Conservation (phyloP, 1,284 basidiomycete species). For the Rhodotorula sp. region DNA sequence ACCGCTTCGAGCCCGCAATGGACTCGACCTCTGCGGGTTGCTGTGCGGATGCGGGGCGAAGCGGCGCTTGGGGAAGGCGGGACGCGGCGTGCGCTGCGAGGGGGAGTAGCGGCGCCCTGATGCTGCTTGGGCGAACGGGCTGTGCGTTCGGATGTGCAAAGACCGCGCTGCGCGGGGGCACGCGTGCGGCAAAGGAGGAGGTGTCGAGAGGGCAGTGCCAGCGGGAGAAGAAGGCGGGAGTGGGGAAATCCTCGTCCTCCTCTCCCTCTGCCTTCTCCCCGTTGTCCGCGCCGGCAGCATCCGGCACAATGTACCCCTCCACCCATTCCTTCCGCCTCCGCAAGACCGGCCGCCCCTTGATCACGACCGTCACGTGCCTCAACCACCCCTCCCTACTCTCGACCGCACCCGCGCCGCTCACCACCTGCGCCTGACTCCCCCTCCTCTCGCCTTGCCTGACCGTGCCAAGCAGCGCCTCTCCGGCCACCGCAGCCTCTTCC, state of each 20-base stretch:
- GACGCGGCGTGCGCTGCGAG: conserved; percentile 10
- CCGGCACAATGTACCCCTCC: background rate
- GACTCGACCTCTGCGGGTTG: conserved; percentile 48
- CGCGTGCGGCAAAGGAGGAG: conserved; percentile 53
- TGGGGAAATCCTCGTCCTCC: conserved; percentile 59
- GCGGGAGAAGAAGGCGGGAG: conserved; percentile 70
- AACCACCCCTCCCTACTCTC: conserved; percentile 34
- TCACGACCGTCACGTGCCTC: conserved; percentile 75
- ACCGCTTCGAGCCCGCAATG: conserved; percentile 63
- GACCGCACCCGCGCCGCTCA: background rate
- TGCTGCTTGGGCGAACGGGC: conserved; percentile 2
- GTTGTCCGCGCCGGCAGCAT: background rate
- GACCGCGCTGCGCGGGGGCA: conserved; percentile 29
- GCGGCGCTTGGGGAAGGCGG: background rate
- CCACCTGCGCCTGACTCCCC: background rate
- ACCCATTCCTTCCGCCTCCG: background rate
- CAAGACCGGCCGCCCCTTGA: conserved; percentile 65
- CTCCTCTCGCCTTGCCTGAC: conserved; percentile 26
- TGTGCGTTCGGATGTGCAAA: conserved; percentile 6
- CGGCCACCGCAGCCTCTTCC: conserved; percentile 5
- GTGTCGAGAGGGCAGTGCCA: conserved; percentile 88
- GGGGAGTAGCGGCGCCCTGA: conserved; percentile 17
- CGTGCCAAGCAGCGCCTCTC: conserved; percentile 14
- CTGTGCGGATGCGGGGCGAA: background rate
- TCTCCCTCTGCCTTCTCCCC: background rate